Evolutionary conservation across 2,329 filamentous ascomycete genomes (phyloP), one percentile per base, ranked within the genome.

Genomic region (Apiospora kogelbergensis): DNA sequence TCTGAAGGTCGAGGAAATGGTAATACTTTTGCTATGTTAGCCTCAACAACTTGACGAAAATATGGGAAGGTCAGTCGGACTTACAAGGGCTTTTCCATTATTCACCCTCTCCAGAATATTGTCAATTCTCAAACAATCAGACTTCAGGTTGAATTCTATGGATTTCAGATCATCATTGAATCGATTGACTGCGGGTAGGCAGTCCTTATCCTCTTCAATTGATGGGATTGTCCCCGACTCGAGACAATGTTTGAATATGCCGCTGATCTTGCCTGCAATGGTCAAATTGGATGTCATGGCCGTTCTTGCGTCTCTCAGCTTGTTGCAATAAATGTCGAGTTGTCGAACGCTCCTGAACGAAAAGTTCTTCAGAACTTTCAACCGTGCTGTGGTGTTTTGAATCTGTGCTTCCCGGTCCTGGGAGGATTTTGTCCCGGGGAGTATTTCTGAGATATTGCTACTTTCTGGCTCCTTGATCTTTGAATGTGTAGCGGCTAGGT

Each of bases 1-100:
- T 78, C 26, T 71, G 72, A 46, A 78, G 78, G 24, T 83, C 74
- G 0, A 81, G 69, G 17, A 57, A 30, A 15, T 6, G 24, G 24
- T 6, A 2, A 9, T 57, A 57, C 48, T 57, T 24, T 20, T 9
- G 30, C 1, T 13, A 5, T 7, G 7, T 30, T 5, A 30, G 13
- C 6, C 7, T 3, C 11, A 53, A 24, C 6, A 48, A 26, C 13
- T 4, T 48, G 10, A 24, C 45, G 17, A 4, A 2, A n/a, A 9
- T 48, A 9, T 41, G 6, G 9, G 11, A 26, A 5, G 44, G 22
- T 26, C 9, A 10, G 3, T 7, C 45, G 24, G 1, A 57, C 48
- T 57, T 9, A 57, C 48, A 9, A 57, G 24, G 24, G 6, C 17
- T 11, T 57, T 30, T 6, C 48, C 48, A 9, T 57, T 24, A 15